A percentile compares a stretch with the other conserved stretches of the same genome.
phyloP scores from a whole-genome alignment of 805 yeast species.

The Clavispora asparagi region DNA sequence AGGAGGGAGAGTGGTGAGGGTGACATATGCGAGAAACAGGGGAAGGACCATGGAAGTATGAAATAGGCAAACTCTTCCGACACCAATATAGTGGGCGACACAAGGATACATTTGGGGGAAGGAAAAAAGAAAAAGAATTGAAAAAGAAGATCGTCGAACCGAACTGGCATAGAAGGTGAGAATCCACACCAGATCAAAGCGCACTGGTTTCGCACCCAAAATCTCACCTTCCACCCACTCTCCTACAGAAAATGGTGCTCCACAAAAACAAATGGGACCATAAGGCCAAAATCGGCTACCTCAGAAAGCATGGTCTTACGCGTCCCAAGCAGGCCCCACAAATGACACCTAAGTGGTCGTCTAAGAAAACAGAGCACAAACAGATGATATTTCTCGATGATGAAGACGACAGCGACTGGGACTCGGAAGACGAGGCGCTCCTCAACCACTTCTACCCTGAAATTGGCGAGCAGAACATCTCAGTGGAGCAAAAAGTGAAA shows the following conservation, averaged over 20 bases:
- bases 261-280: conserved; percentile 42
- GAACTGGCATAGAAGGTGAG: too few relatives aligned
- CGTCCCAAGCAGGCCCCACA: conserved; percentile 8
- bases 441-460: conserved; percentile 37
- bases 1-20: not conserved
- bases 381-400: conserved; percentile 21
- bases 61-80: too few relatives aligned
- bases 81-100: too few relatives aligned
- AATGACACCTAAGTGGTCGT: conserved; percentile 30
- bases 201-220: conserved; percentile 1
- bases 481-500: conserved; percentile 30
- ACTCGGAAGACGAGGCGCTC: conserved; percentile 36
- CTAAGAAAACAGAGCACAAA: conserved; percentile 18
- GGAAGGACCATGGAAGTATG: too few relatives aligned
- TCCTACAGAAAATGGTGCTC: conserved; percentile 29
- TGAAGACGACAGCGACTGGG: conserved; percentile 35
- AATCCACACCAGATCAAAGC: too few relatives aligned
- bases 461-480: conserved; percentile 28
- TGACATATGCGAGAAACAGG: too few relatives aligned
- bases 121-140: not conserved
- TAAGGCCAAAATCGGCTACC: conserved; percentile 34
- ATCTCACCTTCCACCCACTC: conserved; percentile 5
- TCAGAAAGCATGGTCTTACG: conserved; percentile 37
- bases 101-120: too few relatives aligned
- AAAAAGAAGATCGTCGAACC: too few relatives aligned